Percentiles rank a stretch among this genome's conserved stretches.
These are phyloP conservation scores for Sclerotinia borealis DNA, from an alignment of 2,329 filamentous ascomycete species.

Conservation along the genomic window DNA sequence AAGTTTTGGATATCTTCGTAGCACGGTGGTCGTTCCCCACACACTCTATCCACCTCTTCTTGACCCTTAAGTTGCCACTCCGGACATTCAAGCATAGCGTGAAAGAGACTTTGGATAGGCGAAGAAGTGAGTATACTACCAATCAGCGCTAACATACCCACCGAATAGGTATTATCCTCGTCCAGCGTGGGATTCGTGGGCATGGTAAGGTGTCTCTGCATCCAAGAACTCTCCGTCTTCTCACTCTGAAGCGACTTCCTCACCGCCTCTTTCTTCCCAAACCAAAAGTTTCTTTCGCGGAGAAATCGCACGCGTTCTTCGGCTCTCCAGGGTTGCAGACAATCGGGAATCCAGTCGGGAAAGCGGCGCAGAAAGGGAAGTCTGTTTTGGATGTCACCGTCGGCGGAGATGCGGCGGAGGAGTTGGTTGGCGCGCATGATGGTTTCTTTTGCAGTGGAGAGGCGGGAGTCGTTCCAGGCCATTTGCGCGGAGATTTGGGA, in stretches of 20 bases:
- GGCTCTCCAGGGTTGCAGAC: conserved; percentile 14
- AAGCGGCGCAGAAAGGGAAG: conserved; percentile 13
- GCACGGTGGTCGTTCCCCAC: conserved; percentile 42
- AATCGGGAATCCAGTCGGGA: conserved; percentile 15
- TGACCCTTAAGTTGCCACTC: conserved; percentile 29
- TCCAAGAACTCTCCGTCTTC: conserved; percentile 1
- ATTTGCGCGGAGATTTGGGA: conserved; percentile 6
- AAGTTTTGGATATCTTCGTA: conserved; percentile 41
- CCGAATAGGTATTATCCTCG: conserved; percentile 7
- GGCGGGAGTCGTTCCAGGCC: conserved; percentile 15
- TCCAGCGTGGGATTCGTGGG: background rate
- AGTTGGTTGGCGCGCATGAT: conserved; percentile 12
- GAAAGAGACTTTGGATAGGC: conserved; percentile 26
- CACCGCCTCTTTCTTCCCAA: conserved; percentile 13
- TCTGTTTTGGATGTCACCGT: conserved; percentile 17
- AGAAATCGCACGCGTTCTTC: conserved; percentile 10
- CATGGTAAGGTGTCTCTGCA: background rate
- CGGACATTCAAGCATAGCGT: conserved; percentile 21
- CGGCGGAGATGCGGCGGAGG: conserved; percentile 9
- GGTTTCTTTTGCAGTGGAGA: conserved; percentile 13
- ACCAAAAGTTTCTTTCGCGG: conserved; percentile 16
- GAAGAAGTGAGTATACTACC: conserved; percentile 27
- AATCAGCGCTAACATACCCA: conserved; percentile 9
- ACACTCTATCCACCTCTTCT: conserved; percentile 42
- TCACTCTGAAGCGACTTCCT: background rate